Base-by-base conservation (phyloP, 768 basidiomycete species). In the Piloderma croceum region DNA sequence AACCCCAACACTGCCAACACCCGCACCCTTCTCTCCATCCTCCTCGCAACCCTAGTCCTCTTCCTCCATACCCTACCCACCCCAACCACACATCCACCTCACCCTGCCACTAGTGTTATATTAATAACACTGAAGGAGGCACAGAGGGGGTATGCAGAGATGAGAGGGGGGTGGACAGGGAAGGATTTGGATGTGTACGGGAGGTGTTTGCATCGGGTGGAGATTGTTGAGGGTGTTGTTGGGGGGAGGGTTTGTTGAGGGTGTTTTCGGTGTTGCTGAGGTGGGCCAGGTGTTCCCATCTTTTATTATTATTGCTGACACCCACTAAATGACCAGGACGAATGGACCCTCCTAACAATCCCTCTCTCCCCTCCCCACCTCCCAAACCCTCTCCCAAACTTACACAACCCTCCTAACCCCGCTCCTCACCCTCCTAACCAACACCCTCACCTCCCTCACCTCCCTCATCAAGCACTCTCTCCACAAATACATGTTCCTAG, bases 131-230 rank as follows among this genome's bases (percentile, higher is more conserved):
- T 91, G 6, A 77, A 71, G 51, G 88, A 90, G 15, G 85, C 86
- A 5, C 86, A 88, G 59, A 71, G 72, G 41, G 88, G 88, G 1
- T 90, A 86, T 46, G 88, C 85, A 0, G 87, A 90, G 48, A 90
- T 90, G 86, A 74, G 89, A 20, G 86, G 87, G 9, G 70, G 67
- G 10, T 90, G 89, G 89, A 73, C 69, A 31, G 73, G 73, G 46
- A 87, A 82, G 52, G 83, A 84, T 39, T 58, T 89, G 15, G 89
- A 90, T 51, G 68, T 68, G 6, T 79, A 81, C 47, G 83, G 76
- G 3, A 81, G 83, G 7, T 67, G 83, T 7, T 64, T 88, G 1
- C 84, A 85, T 24, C 64, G 85, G 10, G 79, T 82, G 1, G 84
- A 87, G 43, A 81, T 73, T 0, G 65, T 79, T 6, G 83, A 86